phyloP scores from a whole-genome alignment of 129 eudicot genomes.

The Erigeron canadensis region DNA sequence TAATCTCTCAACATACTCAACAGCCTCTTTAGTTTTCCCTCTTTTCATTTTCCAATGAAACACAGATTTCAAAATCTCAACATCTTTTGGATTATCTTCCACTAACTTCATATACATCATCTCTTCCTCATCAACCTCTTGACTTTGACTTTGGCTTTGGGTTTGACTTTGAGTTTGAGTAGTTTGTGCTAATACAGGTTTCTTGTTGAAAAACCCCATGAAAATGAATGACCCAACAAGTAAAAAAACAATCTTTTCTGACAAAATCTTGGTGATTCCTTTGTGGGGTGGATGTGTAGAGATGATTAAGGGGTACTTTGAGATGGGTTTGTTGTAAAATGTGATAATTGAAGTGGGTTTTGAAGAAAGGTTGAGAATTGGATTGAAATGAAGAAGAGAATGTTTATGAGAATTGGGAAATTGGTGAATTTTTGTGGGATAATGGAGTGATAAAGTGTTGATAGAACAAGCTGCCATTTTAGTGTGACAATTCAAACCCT shows the following conservation, averaged over 20 bases:
- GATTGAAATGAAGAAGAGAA: conserved; percentile 18
- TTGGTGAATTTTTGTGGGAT: conserved; percentile 24
- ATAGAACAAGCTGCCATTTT: conserved; percentile 31
- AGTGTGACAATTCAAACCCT: background rate
- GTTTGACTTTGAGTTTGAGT: conserved; percentile 32
- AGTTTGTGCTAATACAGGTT: conserved; percentile 55
- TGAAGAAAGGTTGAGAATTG: conserved; percentile 12
- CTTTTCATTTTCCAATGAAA: conserved; percentile 71
- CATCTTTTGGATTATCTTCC: conserved; percentile 52
- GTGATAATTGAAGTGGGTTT: conserved; percentile 22
- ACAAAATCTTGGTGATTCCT: conserved; percentile 31
- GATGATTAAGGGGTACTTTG: conserved; percentile 18
- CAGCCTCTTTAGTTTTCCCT: conserved; percentile 73
- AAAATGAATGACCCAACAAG: conserved; percentile 77
- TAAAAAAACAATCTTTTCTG: conserved; percentile 45
- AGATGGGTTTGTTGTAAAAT: conserved; percentile 36
- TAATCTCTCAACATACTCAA: conserved; percentile 71
- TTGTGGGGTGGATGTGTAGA: conserved; percentile 35
- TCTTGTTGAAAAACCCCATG: conserved; percentile 42
- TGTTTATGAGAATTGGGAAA: conserved; percentile 22
- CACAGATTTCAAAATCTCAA: conserved; percentile 61
- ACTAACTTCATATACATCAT: conserved; percentile 56
- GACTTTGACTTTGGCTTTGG: conserved; percentile 30
- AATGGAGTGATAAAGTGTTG: conserved; percentile 35
- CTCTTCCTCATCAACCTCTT: conserved; percentile 54